Conservation (phyloP, 805 yeast species). For the Maudiozyma pseudohumilis region DNA sequence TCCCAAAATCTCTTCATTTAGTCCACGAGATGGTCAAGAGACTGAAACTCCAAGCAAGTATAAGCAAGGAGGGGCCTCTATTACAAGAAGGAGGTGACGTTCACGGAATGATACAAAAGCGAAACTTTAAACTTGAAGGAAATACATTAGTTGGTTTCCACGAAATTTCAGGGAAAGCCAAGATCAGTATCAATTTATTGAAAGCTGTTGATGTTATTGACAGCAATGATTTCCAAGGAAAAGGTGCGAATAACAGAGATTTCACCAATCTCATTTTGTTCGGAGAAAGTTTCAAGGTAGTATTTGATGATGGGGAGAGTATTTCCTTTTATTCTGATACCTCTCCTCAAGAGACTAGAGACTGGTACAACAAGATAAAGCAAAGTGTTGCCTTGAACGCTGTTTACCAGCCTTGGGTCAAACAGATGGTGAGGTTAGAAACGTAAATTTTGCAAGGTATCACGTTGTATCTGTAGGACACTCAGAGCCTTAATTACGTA, state of each 20-base stretch:
- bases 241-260: conserved; percentile 38
- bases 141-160: conserved; percentile 67
- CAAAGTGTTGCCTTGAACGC: conserved; percentile 45
- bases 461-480: conserved; percentile 1
- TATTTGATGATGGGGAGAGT: conserved; percentile 69
- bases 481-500: neutral
- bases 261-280: conserved; percentile 62
- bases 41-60: conserved; percentile 26
- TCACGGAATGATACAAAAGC: conserved; percentile 49
- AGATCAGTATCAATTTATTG: conserved; percentile 66
- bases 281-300: conserved; percentile 65
- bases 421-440: conserved; percentile 27
- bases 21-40: conserved; percentile 37
- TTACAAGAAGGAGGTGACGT: conserved; percentile 92
- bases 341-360: conserved; percentile 43
- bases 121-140: conserved; percentile 68
- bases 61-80: conserved; percentile 54
- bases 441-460: neutral
- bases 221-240: conserved; percentile 17
- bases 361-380: conserved; percentile 58
- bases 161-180: conserved; percentile 54
- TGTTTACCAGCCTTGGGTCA: conserved; percentile 57
- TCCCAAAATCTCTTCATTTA: conserved; percentile 60
- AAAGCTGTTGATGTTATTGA: conserved; percentile 44
- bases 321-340: conserved; percentile 77